These are phyloP conservation scores for Cruciata laevipes DNA, from an alignment of 257 asterid species.

Conservation along the genomic window DNA sequence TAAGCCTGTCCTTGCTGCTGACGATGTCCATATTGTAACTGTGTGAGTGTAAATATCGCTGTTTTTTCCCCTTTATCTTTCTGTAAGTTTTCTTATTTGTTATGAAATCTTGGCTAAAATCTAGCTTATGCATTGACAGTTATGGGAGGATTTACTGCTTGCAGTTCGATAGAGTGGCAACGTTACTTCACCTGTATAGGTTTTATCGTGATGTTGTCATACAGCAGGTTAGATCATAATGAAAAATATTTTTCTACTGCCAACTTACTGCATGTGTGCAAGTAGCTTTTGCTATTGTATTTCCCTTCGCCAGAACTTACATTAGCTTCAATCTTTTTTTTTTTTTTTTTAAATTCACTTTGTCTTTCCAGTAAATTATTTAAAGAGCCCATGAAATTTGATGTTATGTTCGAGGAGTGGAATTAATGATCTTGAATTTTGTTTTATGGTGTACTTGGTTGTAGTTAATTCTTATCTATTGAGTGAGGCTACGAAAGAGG, in stretches of 20 bases:
- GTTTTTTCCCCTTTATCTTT: neutral
- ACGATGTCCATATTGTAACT: slow-evolving; percentile 77
- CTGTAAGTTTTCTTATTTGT: slow-evolving; percentile 1
- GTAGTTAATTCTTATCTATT: neutral
- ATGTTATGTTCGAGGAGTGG: neutral
- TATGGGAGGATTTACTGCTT: slow-evolving; percentile 97
- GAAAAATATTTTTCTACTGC: slow-evolving; percentile 3
- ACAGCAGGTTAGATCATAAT: slow-evolving; percentile 57
- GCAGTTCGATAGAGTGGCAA: slow-evolving; percentile 85
- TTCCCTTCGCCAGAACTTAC: neutral
- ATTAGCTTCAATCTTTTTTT: neutral
- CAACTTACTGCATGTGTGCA: too few species aligned
- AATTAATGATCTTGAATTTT: neutral
- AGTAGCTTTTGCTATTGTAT: neutral
- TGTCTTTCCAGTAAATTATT: neutral
- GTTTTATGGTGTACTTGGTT: neutral
- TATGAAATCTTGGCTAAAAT: slow-evolving; percentile 8
- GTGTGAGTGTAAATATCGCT: slow-evolving; percentile 40
- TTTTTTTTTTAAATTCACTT: neutral
- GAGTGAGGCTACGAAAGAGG: neutral
- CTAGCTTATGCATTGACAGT: slow-evolving; percentile 43
- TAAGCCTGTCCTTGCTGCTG: slow-evolving; percentile 76
- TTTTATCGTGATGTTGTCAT: slow-evolving; percentile 92
- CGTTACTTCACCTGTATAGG: slow-evolving; percentile 75
- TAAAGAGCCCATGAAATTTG: neutral